Evolutionary conservation across 2,329 filamentous ascomycete species (phyloP).

Genomic region (Aspergillus tubingensis): DNA sequence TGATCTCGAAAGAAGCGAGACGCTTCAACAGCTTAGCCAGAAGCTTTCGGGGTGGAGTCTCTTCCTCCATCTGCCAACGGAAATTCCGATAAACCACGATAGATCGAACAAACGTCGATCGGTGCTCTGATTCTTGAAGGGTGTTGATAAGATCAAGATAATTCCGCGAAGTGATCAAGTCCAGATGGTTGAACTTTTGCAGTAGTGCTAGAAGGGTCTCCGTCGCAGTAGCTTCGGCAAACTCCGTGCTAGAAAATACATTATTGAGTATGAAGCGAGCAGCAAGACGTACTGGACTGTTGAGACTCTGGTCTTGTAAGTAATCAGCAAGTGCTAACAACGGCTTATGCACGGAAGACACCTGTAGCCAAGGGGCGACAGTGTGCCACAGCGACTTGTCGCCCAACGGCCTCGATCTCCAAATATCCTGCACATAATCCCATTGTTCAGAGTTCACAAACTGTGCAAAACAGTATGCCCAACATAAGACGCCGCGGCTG

Average conservation of each 20-base stretch:
- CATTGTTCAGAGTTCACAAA: conserved; percentile 36
- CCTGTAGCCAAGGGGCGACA: conserved; percentile 17
- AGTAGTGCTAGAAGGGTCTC: conserved; percentile 35
- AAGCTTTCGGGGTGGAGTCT: conserved; percentile 23
- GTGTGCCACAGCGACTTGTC: conserved; percentile 15
- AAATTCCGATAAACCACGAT: conserved; percentile 46
- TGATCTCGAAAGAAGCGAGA: conserved; percentile 34
- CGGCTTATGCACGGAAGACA: conserved; percentile 21
- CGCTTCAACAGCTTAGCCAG: conserved; percentile 29
- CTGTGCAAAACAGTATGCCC: conserved; percentile 34
- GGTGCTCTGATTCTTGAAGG: conserved; percentile 29
- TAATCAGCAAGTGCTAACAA: conserved; percentile 27
- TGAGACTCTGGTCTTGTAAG: conserved; percentile 12
- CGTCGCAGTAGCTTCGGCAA: conserved; percentile 31
- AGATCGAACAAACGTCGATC: conserved; percentile 31
- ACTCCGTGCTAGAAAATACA: conserved; percentile 27
- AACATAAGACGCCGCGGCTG: conserved; percentile 29
- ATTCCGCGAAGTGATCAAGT: conserved; percentile 26
- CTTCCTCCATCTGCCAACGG: conserved; percentile 34
- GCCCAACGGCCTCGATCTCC: conserved; percentile 26
- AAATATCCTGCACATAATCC: conserved; percentile 33
- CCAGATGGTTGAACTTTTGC: conserved; percentile 26
- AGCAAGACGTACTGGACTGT: conserved; percentile 15
- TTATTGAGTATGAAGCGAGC: conserved; percentile 28
- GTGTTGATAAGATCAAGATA: conserved; percentile 34